These are phyloP conservation scores for Coemansia sp. DNA, from an alignment of 192 early-diverging fungal species.

Conservation along the genomic window DNA sequence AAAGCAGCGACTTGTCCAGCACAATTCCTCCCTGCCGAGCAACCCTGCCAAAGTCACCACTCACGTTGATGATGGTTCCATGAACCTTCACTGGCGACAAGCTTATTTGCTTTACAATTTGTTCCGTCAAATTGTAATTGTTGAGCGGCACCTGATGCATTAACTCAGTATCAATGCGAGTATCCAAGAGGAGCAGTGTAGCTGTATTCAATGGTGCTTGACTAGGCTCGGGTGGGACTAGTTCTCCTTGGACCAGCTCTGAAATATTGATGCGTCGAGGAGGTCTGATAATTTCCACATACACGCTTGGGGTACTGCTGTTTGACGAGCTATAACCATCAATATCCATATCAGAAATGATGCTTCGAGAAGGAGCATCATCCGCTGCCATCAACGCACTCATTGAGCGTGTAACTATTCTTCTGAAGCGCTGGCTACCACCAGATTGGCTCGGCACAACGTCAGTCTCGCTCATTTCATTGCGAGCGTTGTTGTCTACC, in stretches of 20 bases:
- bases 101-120: background rate
- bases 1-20: constrained; percentile 13
- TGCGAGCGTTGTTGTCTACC: background rate
- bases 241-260: background rate
- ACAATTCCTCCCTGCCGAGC: constrained; percentile 4
- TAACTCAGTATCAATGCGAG: background rate
- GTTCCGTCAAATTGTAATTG: background rate
- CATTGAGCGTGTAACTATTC: background rate
- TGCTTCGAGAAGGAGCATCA: too few species aligned
- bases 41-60: constrained; percentile 11
- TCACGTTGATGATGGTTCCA: background rate
- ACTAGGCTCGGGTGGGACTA: background rate
- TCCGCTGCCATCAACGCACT: too few species aligned
- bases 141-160: background rate
- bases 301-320: background rate
- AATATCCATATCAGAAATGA: background rate
- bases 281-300: background rate
- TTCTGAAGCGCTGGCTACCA: background rate
- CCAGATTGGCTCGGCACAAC: background rate
- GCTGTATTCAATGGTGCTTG: background rate
- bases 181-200: background rate
- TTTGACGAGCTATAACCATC: background rate
- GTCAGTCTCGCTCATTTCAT: background rate
- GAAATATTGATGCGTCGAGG: background rate
- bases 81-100: constrained; percentile 8